These are phyloP conservation scores for Chenopodium berlandieri DNA, from an alignment of 148 eudicot species.

Conservation along the genomic window DNA sequence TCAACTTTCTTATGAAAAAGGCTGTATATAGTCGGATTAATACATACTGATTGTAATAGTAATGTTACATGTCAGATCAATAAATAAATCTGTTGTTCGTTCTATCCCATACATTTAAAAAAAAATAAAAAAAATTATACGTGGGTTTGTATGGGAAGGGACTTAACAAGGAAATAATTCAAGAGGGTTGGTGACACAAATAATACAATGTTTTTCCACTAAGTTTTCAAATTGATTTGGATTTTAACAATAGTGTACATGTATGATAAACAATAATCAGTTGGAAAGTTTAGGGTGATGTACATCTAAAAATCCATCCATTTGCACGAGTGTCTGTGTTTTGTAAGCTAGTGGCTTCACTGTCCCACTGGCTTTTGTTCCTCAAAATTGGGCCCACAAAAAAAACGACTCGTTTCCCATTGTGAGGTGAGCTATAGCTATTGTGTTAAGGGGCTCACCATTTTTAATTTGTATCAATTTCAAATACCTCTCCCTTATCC, in stretches of 20 bases:
- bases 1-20: too few relatives aligned
- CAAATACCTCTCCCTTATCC: conserved; percentile 25
- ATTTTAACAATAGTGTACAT: not conserved
- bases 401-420: not conserved
- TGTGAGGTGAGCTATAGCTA: conserved; percentile 14
- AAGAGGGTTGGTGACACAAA: too few relatives aligned
- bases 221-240: not conserved
- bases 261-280: not conserved
- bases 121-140: too few relatives aligned
- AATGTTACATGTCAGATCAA: too few relatives aligned
- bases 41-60: too few relatives aligned
- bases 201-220: conserved; percentile 3
- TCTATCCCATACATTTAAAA: too few relatives aligned
- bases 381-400: not conserved
- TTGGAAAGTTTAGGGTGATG: conserved; percentile 22
- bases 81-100: too few relatives aligned
- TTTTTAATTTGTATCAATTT: conserved; percentile 9
- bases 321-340: conserved; percentile 68
- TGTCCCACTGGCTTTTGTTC: conserved; percentile 27
- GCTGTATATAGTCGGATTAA: too few relatives aligned
- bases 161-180: not conserved
- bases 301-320: conserved; percentile 38
- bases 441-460: not conserved
- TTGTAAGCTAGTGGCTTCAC: conserved; percentile 48
- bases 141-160: not conserved